A percentile compares a stretch with the other conserved stretches of the same genome.
Evolutionary conservation across 305 asterid species (phyloP).

Genomic region (Fraxinus platypoda): DNA sequence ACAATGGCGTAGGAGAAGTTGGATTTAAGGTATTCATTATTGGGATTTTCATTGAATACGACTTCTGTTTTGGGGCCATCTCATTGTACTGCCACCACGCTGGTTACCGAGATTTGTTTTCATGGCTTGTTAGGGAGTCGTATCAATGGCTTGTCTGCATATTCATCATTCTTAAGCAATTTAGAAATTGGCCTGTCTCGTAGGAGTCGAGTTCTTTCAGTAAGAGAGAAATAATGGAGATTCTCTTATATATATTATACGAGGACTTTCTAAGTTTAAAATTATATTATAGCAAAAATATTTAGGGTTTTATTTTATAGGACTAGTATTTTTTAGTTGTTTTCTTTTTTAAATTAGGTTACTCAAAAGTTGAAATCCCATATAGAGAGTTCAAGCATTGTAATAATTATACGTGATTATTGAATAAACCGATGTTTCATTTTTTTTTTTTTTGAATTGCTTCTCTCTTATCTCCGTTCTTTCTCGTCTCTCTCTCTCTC

Average conservation of each 20-base stretch:
- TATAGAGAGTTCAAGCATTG: no score
- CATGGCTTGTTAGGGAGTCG: slow-evolving; percentile 53
- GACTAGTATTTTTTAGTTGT: no score
- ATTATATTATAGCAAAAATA: background rate
- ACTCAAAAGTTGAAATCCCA: background rate
- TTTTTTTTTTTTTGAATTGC: background rate
- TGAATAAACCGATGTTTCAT: background rate
- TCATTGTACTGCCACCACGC: slow-evolving; percentile 59
- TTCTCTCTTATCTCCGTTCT: background rate
- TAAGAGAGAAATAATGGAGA: background rate
- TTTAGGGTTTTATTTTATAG: background rate
- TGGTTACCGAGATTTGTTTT: slow-evolving; percentile 46
- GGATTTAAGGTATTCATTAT: slow-evolving; percentile 6
- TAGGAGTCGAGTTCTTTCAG: background rate
- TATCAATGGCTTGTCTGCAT: slow-evolving; percentile 39
- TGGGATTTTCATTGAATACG: slow-evolving; percentile 5
- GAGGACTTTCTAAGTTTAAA: background rate
- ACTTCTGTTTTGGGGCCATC: slow-evolving; percentile 33
- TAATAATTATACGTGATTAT: background rate
- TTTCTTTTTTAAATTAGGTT: no score
- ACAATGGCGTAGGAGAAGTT: slow-evolving; percentile 21
- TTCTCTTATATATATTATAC: no score
- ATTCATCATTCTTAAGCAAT: slow-evolving; percentile 35
- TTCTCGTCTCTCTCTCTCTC: background rate
- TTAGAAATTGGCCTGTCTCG: background rate